These are phyloP conservation scores for Nigrospora sphaerica DNA, from an alignment of 2,329 filamentous ascomycete species.

Conservation along the genomic window DNA sequence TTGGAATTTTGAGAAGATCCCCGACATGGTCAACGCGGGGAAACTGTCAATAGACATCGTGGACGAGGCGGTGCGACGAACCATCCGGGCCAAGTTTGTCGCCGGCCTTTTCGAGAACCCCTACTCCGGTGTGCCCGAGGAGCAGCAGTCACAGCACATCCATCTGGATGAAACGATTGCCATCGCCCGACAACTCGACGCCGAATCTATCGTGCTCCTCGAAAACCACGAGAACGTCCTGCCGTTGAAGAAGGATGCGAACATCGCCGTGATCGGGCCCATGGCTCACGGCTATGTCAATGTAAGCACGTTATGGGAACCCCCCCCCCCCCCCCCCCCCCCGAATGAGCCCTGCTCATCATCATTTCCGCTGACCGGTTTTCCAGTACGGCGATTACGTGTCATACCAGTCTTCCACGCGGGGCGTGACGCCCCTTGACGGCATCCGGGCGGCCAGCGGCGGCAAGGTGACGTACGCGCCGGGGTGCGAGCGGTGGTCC, in stretches of 20 bases:
- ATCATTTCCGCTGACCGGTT: constrained; percentile 5
- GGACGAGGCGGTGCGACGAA: constrained; percentile 58
- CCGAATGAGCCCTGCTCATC: constrained; percentile 3
- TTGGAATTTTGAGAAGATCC: constrained; percentile 62
- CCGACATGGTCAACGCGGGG: constrained; percentile 54
- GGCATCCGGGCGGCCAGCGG: constrained; percentile 56
- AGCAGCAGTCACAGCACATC: constrained; percentile 50
- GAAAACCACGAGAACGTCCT: constrained; percentile 49
- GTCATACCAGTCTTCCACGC: constrained; percentile 54
- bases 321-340: not conserved
- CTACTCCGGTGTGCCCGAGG: constrained; percentile 49
- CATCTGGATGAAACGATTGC: constrained; percentile 52
- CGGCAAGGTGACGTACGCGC: constrained; percentile 56
- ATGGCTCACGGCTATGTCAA: constrained; percentile 69
- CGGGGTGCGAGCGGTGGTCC: constrained; percentile 69
- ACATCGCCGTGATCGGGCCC: constrained; percentile 66
- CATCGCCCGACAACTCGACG: constrained; percentile 55
- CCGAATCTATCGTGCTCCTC: constrained; percentile 55
- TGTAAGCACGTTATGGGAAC: constrained; percentile 29
- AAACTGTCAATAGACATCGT: constrained; percentile 52
- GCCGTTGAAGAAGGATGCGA: constrained; percentile 55
- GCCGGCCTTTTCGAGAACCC: constrained; percentile 67
- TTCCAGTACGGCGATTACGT: constrained; percentile 66
- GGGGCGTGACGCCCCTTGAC: constrained; percentile 62
- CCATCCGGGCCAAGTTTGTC: constrained; percentile 61